Base-by-base conservation (phyloP, 2,329 filamentous ascomycete species). In the Colletotrichum salicis region DNA sequence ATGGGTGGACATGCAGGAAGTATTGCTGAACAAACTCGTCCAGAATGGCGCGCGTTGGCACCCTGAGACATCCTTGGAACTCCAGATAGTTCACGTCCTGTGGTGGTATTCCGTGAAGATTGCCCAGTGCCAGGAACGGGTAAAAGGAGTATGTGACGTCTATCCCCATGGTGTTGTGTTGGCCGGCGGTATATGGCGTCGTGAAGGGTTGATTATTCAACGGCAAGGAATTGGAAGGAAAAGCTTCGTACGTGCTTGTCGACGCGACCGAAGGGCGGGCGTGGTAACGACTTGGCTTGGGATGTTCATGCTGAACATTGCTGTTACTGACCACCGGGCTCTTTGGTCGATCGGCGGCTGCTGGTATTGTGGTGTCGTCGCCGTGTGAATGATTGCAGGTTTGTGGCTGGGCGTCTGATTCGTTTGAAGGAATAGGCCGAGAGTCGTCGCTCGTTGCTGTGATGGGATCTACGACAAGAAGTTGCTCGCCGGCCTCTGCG, bases 1-100 rank as follows among this genome's bases (percentile, higher is more conserved):
- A 74, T 1, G 84, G 83, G 66, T 86, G 84, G n/a, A 86, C 82
- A 64, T 85, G 83, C 13, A 85, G 76, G 67, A 86, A 86, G 73
- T 85, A 86, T 60, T 86, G 82, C 74, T 84, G 81, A 5, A 88
- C 79, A 69, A 88, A 86, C 61, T 86, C 84, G 63, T 86, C 83
- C 0, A 87, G 77, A 1, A 84, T 78, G 1, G 78, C 70, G 27
- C 80, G 78, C 0, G 80, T 82, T 0, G 86, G 86, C 7, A 88
- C 77, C 22, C 81, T 80, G 2, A 87, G 78, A 73, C 85, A 86
- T 5, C 83, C 83, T 71, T 87, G 84, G 1, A 82, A 79, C 60
- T 84, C 81, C 45, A 87, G 78, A 71, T 83, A 87, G 70, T 83
- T 83, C 71, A 86, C 80, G 74, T 87, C 85, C 73, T 86, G 84